These are phyloP conservation scores for Xylaria bambusicola DNA, from an alignment of 495 filamentous ascomycete species.

Conservation along the genomic window DNA sequence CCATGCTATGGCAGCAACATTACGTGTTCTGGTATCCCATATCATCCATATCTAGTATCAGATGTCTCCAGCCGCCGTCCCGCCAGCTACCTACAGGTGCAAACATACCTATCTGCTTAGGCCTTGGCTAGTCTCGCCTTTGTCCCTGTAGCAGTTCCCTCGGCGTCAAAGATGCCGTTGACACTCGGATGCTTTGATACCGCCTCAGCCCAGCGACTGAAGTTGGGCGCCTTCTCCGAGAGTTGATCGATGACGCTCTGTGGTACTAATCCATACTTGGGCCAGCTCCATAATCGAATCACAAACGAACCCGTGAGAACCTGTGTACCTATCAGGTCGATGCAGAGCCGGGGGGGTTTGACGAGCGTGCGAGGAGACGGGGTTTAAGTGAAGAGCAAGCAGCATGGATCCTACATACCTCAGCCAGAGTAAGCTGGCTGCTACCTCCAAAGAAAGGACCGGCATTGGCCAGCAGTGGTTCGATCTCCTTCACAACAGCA, in stretches of 20 bases:
- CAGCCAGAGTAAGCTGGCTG: slow-evolving; percentile 71
- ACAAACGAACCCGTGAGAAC: slow-evolving; percentile 69
- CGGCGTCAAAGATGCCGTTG: slow-evolving; percentile 62
- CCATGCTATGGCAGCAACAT: no score
- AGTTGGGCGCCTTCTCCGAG: slow-evolving; percentile 59
- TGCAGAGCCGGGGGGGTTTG: no score
- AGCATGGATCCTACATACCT: slow-evolving; percentile 54
- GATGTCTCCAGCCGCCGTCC: no score
- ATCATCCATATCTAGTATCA: no score
- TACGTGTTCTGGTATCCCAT: no score
- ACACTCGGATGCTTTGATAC: slow-evolving; percentile 67
- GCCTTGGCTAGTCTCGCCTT: slow-evolving; percentile 32
- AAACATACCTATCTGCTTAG: neutral
- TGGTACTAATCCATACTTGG: slow-evolving; percentile 56
- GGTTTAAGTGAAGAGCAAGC: neutral
- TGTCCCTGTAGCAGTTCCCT: slow-evolving; percentile 31
- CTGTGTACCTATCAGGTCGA: slow-evolving; percentile 31
- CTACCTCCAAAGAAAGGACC: slow-evolving; percentile 82
- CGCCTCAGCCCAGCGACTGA: slow-evolving; percentile 66
- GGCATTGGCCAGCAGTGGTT: slow-evolving; percentile 66
- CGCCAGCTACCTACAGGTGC: neutral
- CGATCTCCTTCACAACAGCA: slow-evolving; percentile 69
- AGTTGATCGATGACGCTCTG: slow-evolving; percentile 49
- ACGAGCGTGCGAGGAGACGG: neutral
- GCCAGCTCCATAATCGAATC: slow-evolving; percentile 55